These are phyloP conservation scores for Chiua virens DNA, from an alignment of 768 basidiomycete genomes.

Conservation along the genomic window DNA sequence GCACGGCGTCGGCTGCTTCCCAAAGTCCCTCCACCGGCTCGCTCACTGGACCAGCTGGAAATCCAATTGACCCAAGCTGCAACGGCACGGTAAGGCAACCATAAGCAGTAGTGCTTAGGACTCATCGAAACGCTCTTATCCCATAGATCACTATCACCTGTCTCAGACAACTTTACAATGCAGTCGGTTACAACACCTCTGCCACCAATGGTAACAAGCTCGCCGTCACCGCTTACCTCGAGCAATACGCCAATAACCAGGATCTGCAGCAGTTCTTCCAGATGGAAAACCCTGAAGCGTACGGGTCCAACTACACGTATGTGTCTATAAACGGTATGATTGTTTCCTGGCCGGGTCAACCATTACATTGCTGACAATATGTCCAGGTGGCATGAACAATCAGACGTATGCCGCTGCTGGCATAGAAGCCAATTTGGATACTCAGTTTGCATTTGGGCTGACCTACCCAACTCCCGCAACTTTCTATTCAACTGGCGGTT, in stretches of 20 bases:
- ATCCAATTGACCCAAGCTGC: slow-evolving; percentile 48
- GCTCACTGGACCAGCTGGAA: slow-evolving; percentile 34
- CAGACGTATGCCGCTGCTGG: slow-evolving; percentile 57
- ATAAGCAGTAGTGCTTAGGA: not conserved
- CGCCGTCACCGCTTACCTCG: slow-evolving; percentile 55
- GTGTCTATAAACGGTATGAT: slow-evolving; percentile 53
- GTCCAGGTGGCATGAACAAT: slow-evolving; percentile 57
- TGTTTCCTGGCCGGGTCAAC: not conserved
- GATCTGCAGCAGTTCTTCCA: slow-evolving; percentile 55
- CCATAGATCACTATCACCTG: slow-evolving; percentile 52
- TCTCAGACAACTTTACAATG: slow-evolving; percentile 55
- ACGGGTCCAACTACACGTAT: slow-evolving; percentile 50
- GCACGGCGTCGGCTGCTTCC: slow-evolving; percentile 1
- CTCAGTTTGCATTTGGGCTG: slow-evolving; percentile 66
- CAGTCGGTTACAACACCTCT: slow-evolving; percentile 44
- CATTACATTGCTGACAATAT: slow-evolving; percentile 6
- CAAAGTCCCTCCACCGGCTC: slow-evolving; percentile 2
- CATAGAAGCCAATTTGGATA: slow-evolving; percentile 64
- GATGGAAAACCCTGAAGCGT: slow-evolving; percentile 47
- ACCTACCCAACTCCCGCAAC: slow-evolving; percentile 58
- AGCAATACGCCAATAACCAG: slow-evolving; percentile 50
- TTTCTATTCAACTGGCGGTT: slow-evolving; percentile 63
- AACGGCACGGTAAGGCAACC: slow-evolving; percentile 31
- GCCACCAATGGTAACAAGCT: slow-evolving; percentile 47
- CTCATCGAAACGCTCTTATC: not conserved